Conservation (phyloP, 2,329 filamentous ascomycete species). For the Coniochaeta ligniaria region DNA sequence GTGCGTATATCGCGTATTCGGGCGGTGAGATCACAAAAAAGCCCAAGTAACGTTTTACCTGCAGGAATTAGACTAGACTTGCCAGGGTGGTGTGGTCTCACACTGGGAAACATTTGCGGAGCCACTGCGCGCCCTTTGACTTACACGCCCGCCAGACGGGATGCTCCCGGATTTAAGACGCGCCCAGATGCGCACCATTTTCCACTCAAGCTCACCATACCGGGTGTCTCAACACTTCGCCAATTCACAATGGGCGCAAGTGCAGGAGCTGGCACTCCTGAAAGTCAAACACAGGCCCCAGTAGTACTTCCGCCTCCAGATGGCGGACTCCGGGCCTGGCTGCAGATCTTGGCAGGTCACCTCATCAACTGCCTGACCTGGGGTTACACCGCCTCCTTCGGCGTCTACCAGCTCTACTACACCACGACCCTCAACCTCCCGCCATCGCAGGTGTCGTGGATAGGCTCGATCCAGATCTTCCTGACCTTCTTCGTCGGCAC, state of each 20-base stretch:
- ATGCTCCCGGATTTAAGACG: not conserved
- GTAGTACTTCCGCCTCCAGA: constrained; percentile 12
- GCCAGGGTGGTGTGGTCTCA: too few species aligned
- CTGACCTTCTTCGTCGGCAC: constrained; percentile 19
- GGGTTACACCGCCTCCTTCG: constrained; percentile 27
- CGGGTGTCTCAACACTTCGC: not conserved
- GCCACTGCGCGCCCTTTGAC: not conserved
- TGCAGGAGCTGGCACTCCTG: not conserved
- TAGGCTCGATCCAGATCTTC: constrained; percentile 21
- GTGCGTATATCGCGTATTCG: too few species aligned
- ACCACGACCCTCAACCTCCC: constrained; percentile 11
- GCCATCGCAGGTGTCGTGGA: constrained; percentile 17
- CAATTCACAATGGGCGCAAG: not conserved
- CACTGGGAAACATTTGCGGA: too few species aligned
- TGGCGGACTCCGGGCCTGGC: constrained; percentile 25
- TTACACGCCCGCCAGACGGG: not conserved
- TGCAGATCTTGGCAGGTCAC: constrained; percentile 26
- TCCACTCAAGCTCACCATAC: not conserved
- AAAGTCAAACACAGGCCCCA: not conserved
- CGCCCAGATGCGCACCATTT: not conserved
- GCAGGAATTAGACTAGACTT: too few species aligned
- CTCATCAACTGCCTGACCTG: constrained; percentile 25
- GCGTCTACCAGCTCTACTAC: constrained; percentile 18
- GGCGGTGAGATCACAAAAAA: too few species aligned
- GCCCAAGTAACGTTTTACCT: too few species aligned